Evolutionary conservation across 2,329 filamentous ascomycete genomes (phyloP).

Genomic region (Diplodia mutila): DNA sequence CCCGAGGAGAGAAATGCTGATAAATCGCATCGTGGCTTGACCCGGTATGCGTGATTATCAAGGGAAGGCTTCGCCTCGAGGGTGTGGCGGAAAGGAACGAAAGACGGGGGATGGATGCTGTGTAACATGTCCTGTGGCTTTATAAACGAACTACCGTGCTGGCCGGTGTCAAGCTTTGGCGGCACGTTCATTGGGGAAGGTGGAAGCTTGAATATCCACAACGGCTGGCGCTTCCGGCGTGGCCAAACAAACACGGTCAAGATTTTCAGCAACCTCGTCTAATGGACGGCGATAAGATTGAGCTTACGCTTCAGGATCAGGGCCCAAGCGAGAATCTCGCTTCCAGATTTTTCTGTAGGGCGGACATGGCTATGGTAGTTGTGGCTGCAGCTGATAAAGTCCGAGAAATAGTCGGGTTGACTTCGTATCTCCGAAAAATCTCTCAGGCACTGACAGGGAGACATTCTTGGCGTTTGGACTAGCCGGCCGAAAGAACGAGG

Average conservation of each 20-base stretch:
- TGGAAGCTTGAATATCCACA: neutral
- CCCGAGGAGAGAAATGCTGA: constrained; percentile 1
- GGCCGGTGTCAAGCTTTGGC: neutral
- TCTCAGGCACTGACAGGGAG: neutral
- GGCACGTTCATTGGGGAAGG: neutral
- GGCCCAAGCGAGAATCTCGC: neutral
- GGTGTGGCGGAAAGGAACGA: neutral
- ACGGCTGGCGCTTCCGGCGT: neutral
- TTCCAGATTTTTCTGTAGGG: neutral
- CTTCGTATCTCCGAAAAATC: neutral
- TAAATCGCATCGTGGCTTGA: constrained; percentile 1
- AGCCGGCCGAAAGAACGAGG: neutral
- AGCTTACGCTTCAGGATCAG: neutral
- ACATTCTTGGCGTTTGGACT: neutral
- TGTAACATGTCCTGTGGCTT: neutral
- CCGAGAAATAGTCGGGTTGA: neutral
- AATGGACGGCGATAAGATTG: neutral
- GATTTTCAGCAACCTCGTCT: neutral
- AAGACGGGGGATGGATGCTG: neutral
- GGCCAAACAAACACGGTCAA: neutral
- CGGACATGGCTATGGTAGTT: neutral
- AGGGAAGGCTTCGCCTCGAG: too few relatives aligned
- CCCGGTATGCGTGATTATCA: too few relatives aligned
- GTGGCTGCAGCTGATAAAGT: neutral
- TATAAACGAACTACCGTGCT: too few relatives aligned